Conservation (phyloP, 208 protist genomes). For the Trypanosoma melophagium region DNA sequence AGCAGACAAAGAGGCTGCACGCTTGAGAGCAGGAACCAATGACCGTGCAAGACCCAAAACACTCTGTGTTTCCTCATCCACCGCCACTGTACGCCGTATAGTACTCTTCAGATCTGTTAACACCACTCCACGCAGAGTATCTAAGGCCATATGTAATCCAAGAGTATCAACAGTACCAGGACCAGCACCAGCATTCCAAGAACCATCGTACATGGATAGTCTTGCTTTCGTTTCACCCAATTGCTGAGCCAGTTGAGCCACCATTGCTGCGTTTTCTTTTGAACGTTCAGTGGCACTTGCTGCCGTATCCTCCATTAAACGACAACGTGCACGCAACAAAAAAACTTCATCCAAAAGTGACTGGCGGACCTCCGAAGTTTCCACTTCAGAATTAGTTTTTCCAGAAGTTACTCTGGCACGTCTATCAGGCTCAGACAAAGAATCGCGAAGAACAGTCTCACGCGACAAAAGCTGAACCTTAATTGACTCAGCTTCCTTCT, state of each 20-base stretch:
- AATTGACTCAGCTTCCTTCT: background rate
- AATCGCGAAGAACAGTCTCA: background rate
- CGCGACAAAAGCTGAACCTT: too few relatives aligned
- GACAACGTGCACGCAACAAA: slow-evolving; percentile 6
- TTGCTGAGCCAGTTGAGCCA: background rate
- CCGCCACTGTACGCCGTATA: background rate
- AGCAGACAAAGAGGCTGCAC: background rate
- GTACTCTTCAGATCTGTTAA: slow-evolving; percentile 1
- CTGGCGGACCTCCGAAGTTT: background rate
- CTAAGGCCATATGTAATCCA: background rate
- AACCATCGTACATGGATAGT: background rate
- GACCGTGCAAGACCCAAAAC: slow-evolving; percentile 1
- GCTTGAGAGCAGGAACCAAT: background rate
- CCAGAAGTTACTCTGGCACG: background rate
- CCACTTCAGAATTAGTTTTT: background rate
- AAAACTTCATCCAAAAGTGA: slow-evolving; percentile 7
- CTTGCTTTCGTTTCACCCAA: background rate
- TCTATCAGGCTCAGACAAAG: background rate
- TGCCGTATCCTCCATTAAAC: background rate
- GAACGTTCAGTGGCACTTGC: background rate
- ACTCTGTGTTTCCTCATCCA: background rate
- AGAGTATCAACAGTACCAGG: background rate
- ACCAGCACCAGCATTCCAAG: background rate
- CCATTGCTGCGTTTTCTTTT: background rate
- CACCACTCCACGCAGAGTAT: slow-evolving; percentile 9